These are phyloP conservation scores for Gilbertella persicaria DNA, from an alignment of 371 early-diverging fungal genomes.

Conservation along the genomic window DNA sequence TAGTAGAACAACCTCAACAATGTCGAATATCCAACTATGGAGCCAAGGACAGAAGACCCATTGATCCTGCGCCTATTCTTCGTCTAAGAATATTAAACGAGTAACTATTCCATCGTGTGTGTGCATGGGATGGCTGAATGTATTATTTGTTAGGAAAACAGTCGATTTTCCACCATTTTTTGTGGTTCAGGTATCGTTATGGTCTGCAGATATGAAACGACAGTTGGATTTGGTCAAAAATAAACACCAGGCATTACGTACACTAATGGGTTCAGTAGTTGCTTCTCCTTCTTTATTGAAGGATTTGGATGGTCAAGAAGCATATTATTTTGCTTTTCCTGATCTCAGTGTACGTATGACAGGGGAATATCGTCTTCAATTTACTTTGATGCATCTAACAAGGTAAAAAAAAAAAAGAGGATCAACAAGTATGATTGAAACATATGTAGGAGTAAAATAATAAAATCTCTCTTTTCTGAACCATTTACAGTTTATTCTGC, in stretches of 20 bases:
- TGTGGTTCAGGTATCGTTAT: slow-evolving; percentile 26
- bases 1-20: slow-evolving; percentile 69
- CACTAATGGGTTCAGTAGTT: slow-evolving; percentile 59
- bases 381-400: slow-evolving; percentile 38
- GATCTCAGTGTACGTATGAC: slow-evolving; percentile 49
- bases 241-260: slow-evolving; percentile 19
- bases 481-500: slow-evolving; percentile 54
- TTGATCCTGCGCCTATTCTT: slow-evolving; percentile 72
- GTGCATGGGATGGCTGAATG: slow-evolving; percentile 6
- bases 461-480: slow-evolving; percentile 41
- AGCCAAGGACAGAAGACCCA: slow-evolving; percentile 72
- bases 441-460: slow-evolving; percentile 13
- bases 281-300: slow-evolving; percentile 50
- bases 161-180: slow-evolving; percentile 15
- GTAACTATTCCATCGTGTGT: not conserved
- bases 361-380: slow-evolving; percentile 47
- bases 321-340: slow-evolving; percentile 58
- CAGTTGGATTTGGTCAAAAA: slow-evolving; percentile 15
- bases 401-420: slow-evolving; percentile 12
- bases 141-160: not conserved
- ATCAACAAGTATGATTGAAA: not conserved
- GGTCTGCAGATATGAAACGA: slow-evolving; percentile 26
- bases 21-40: slow-evolving; percentile 72
- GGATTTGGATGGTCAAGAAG: slow-evolving; percentile 42
- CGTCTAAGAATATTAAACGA: slow-evolving; percentile 8